These are phyloP conservation scores for Platismatia glauca DNA, from an alignment of 495 filamentous ascomycete species.

Conservation along the genomic window DNA sequence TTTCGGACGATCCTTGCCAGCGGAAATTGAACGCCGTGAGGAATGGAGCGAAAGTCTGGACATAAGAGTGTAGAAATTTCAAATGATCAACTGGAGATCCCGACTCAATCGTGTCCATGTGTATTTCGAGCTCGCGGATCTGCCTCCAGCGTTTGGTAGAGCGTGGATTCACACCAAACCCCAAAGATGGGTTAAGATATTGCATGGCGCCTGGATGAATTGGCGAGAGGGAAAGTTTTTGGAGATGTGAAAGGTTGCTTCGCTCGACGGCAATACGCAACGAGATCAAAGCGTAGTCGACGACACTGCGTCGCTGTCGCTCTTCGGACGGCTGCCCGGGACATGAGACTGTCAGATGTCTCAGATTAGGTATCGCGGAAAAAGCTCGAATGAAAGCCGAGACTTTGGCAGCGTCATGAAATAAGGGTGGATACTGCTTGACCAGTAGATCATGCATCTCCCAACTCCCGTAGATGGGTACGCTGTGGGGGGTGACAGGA, in stretches of 20 bases:
- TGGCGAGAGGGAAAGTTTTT: slow-evolving; percentile 53
- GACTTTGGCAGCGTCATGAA: slow-evolving; percentile 78
- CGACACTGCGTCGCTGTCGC: slow-evolving; percentile 60
- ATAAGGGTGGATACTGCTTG: slow-evolving; percentile 70
- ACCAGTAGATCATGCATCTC: slow-evolving; percentile 60
- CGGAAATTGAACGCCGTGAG: slow-evolving; percentile 58
- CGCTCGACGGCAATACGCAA: slow-evolving; percentile 68
- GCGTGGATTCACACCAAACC: slow-evolving; percentile 57
- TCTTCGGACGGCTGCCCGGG: slow-evolving; percentile 58
- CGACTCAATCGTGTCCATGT: slow-evolving; percentile 56
- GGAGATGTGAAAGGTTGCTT: slow-evolving; percentile 47
- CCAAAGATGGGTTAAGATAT: slow-evolving; percentile 57
- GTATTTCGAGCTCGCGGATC: slow-evolving; percentile 57
- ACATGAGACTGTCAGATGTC: slow-evolving; percentile 60
- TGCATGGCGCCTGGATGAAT: slow-evolving; percentile 61
- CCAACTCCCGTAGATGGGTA: slow-evolving; percentile 58
- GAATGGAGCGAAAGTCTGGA: slow-evolving; percentile 51
- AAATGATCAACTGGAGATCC: slow-evolving; percentile 56
- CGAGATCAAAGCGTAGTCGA: slow-evolving; percentile 76
- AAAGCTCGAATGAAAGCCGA: slow-evolving; percentile 66
- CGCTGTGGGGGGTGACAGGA: slow-evolving; percentile 33
- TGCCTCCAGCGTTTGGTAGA: slow-evolving; percentile 60
- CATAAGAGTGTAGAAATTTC: slow-evolving; percentile 65
- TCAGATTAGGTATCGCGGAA: slow-evolving; percentile 50
- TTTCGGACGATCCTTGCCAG: slow-evolving; percentile 48